These are phyloP conservation scores for Persicaria tinctoria DNA, from an alignment of 148 eudicot species.

Conservation along the genomic window DNA sequence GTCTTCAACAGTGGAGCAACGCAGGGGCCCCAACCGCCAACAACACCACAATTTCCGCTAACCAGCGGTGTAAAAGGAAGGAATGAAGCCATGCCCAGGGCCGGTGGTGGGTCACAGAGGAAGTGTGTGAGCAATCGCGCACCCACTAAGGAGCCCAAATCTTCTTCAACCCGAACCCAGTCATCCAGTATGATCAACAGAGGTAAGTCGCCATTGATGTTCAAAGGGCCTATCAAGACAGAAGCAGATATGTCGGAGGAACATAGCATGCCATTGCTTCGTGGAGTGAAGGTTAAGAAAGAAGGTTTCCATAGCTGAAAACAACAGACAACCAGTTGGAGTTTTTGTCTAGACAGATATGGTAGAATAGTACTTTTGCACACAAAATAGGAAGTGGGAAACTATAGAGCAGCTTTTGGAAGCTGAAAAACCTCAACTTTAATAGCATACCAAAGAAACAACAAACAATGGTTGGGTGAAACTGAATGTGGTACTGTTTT, in stretches of 20 bases:
- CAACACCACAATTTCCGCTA: background rate
- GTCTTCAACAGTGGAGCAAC: background rate
- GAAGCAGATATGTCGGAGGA: background rate
- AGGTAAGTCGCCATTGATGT: background rate
- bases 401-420: background rate
- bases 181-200: background rate
- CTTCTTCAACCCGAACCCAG: background rate
- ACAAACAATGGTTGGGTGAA: too few relatives aligned
- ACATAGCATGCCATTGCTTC: background rate
- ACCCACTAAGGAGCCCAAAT: background rate
- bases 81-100: background rate
- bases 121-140: background rate
- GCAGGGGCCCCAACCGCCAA: background rate
- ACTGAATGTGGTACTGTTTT: too few relatives aligned
- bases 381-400: conserved; percentile 6
- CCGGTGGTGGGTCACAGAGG: background rate
- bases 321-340: background rate
- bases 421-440: background rate
- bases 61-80: background rate
- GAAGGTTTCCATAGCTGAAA: background rate
- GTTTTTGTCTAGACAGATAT: background rate
- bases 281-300: conserved; percentile 6
- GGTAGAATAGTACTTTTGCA: background rate
- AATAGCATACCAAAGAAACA: background rate
- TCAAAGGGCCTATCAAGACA: background rate